Evolutionary conservation across 2,329 filamentous ascomycete genomes (phyloP).

Genomic region (Microdochium paspali): DNA sequence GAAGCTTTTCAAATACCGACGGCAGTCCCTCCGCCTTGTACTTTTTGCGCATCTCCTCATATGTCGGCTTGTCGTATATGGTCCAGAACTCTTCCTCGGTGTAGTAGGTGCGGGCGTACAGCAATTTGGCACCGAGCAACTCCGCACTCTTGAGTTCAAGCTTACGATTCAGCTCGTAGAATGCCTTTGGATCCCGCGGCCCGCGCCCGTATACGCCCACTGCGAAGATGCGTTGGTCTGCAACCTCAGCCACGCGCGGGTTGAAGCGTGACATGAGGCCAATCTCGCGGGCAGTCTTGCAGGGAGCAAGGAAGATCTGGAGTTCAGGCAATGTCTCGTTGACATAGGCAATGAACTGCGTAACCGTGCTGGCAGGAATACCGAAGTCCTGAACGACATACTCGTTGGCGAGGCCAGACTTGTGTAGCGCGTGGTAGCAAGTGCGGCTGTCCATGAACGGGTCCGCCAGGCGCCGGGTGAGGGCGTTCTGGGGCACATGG

Average conservation of each 20-base stretch:
- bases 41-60: conserved; percentile 35
- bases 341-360: conserved; percentile 17
- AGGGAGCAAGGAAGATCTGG: conserved; percentile 18
- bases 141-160: conserved; percentile 37
- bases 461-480: conserved; percentile 39
- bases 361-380: conserved; percentile 15
- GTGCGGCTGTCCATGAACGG: conserved; percentile 43
- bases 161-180: conserved; percentile 35
- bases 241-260: conserved; percentile 17
- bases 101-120: conserved; percentile 47
- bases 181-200: conserved; percentile 23
- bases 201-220: conserved; percentile 35
- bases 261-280: conserved; percentile 23
- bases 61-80: conserved; percentile 38
- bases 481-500: conserved; percentile 37
- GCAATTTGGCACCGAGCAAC: conserved; percentile 43
- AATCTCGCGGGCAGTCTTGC: conserved; percentile 15
- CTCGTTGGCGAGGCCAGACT: conserved; percentile 33
- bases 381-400: conserved; percentile 41
- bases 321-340: conserved; percentile 19
- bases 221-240: conserved; percentile 27
- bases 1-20: conserved; percentile 42
- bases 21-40: conserved; percentile 38
- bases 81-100: conserved; percentile 43
- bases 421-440: conserved; percentile 42